phyloP scores from a whole-genome alignment of 768 basidiomycete species.

The Suillus lakei region DNA sequence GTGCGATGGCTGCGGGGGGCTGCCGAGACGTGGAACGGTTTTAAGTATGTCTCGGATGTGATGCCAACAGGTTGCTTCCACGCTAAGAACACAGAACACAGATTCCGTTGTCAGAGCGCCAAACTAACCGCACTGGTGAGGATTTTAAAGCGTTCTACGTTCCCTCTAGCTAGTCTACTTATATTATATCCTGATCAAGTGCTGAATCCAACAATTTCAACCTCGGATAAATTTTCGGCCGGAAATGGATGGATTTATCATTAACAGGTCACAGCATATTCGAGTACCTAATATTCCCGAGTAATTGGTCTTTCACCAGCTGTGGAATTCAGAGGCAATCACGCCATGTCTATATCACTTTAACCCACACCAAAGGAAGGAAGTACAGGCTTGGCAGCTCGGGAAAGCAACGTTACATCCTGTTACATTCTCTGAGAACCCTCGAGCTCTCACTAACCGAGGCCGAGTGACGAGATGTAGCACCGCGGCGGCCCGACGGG shows the following conservation, averaged over 20 bases:
- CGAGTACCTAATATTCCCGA: not conserved
- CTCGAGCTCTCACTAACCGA: not conserved
- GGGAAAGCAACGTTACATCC: not conserved
- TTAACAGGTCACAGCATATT: not conserved
- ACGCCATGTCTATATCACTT: not conserved
- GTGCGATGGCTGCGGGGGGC: not conserved
- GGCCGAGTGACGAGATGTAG: not conserved
- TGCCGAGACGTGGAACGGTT: conserved; percentile 8
- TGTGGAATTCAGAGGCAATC: too few relatives aligned
- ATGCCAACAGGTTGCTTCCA: not conserved
- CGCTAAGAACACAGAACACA: not conserved
- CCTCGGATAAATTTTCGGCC: not conserved
- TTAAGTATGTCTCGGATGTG: conserved; percentile 1
- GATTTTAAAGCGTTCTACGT: not conserved
- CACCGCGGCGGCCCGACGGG: not conserved
- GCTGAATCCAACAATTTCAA: not conserved
- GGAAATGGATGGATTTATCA: not conserved
- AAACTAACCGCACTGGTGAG: not conserved
- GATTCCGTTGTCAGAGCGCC: not conserved
- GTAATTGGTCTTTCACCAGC: too few relatives aligned
- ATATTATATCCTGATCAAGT: not conserved
- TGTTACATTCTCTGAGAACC: not conserved
- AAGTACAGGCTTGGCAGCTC: not conserved
- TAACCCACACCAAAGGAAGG: not conserved
- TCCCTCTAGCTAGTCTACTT: conserved; percentile 1